Conservation (phyloP, 495 filamentous ascomycete species). For the Penicillium argentinense region DNA sequence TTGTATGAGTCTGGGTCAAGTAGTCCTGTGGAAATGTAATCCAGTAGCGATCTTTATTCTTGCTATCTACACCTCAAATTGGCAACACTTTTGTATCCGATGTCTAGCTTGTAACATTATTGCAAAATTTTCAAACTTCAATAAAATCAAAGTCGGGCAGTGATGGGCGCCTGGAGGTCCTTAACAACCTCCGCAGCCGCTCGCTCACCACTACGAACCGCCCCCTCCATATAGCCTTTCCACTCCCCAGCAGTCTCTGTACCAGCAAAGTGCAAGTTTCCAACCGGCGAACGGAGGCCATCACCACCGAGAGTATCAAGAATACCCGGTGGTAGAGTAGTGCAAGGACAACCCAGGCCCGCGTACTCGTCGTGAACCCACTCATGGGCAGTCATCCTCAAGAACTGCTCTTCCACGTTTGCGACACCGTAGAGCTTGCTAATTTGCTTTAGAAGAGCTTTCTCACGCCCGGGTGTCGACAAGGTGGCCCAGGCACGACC, state of each 20-base stretch:
- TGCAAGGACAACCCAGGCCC: constrained; percentile 27
- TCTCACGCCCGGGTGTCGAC: constrained; percentile 10
- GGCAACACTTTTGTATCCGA: too few relatives aligned
- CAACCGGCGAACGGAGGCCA: constrained; percentile 19
- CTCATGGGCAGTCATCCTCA: too few relatives aligned
- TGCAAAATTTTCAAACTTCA: too few relatives aligned
- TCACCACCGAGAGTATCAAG: constrained; percentile 21
- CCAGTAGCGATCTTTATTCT: too few relatives aligned
- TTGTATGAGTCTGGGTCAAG: too few relatives aligned
- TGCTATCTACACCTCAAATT: too few relatives aligned
- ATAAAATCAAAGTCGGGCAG: too few relatives aligned
- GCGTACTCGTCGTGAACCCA: too few relatives aligned
- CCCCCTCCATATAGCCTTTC: constrained; percentile 54
- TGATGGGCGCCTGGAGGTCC: too few relatives aligned
- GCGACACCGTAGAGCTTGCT: constrained; percentile 7
- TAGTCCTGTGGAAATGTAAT: too few relatives aligned
- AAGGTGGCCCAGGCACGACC: constrained; percentile 30
- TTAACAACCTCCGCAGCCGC: constrained; percentile 37
- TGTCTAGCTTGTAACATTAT: too few relatives aligned
- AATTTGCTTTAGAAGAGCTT: constrained; percentile 10
- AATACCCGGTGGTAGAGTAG: constrained; percentile 23
- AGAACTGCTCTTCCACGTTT: too few relatives aligned
- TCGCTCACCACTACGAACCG: constrained; percentile 35
- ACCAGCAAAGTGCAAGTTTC: constrained; percentile 48
- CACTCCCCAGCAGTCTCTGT: constrained; percentile 44